Conservation (phyloP, 768 basidiomycete genomes). For the Rhodocollybia butyracea region DNA sequence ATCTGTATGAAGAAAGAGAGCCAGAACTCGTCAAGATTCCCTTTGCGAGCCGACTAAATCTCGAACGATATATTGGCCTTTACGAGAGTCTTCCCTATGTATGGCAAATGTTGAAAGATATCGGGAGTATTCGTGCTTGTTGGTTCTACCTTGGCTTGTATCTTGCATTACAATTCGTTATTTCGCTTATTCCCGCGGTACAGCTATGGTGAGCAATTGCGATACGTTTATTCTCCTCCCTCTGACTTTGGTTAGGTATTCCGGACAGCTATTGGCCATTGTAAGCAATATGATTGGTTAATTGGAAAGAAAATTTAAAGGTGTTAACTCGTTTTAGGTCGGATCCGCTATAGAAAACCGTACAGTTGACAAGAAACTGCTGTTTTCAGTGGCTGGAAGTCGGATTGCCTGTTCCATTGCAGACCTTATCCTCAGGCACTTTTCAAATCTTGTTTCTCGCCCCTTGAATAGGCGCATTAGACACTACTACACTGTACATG, state of each 20-base stretch:
- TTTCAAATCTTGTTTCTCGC: constrained; percentile 35
- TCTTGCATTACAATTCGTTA: constrained; percentile 36
- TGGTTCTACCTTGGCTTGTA: constrained; percentile 46
- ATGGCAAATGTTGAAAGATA: constrained; percentile 63
- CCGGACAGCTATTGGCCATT: constrained; percentile 60
- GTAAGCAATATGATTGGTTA: not conserved
- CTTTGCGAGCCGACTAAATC: constrained; percentile 29
- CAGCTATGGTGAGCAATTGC: constrained; percentile 45
- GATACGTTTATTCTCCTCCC: constrained; percentile 10
- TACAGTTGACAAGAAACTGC: constrained; percentile 51
- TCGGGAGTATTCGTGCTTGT: constrained; percentile 52
- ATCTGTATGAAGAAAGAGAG: constrained; percentile 62
- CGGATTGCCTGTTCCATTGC: constrained; percentile 50
- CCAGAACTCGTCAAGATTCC: constrained; percentile 36
- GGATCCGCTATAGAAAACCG: constrained; percentile 65
- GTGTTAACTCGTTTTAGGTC: constrained; percentile 36
- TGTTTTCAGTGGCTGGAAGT: constrained; percentile 55
- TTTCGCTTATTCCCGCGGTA: constrained; percentile 58
- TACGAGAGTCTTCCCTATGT: constrained; percentile 55
- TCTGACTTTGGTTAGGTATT: constrained; percentile 43
- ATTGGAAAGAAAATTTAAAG: no score
- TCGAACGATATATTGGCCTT: constrained; percentile 47
- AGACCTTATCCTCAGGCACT: constrained; percentile 38
- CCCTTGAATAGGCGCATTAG: constrained; percentile 61
- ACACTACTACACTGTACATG: constrained; percentile 57